Base-by-base conservation (phyloP, 805 yeast species). In the Kuraishia molischiana region DNA sequence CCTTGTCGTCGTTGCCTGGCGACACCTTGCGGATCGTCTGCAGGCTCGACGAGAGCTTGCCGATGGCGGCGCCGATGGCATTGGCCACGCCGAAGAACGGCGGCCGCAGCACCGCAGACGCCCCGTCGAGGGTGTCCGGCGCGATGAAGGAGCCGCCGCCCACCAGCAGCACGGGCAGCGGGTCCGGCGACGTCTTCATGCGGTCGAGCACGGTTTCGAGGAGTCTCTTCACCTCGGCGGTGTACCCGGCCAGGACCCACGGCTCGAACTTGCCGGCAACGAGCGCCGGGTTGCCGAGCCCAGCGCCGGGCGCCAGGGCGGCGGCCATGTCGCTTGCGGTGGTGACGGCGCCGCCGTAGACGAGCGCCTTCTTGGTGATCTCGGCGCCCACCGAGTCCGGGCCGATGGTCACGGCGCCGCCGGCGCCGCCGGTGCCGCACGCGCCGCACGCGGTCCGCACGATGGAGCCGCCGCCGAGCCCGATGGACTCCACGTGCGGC, bases 101-200 rank as follows among this genome's bases (percentile, higher is more conserved):
- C 2, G 72, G 72, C 36, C 62, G 51, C 34, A 66, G 48, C 4
- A 69, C 66, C 30, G 54, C 51, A 1, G 68, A 60, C 4, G 69
- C 67, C 18, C 74, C 73, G 10, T 57, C 54, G 13, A 66, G 38
- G 13, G 15, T 6, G 9, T 50, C 48, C 3, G 69, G 66, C 13
- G 60, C 61, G 37, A 69, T 64, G 39, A 69, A 59, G 2, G 74
- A 67, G 9, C 74, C 74, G 29, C 75, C 74, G 29, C 74, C 74
- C 29, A 69, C 74, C 6, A 66, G 50, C 6, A 69, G 37, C 1
- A 68, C 68, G 1, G 69, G 64, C 13, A 67, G 45, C 3, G 63
- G 65, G 3, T 62, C 70, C 2, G 70, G 64, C 20, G 55, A 55
- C 5, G 72, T 67, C 46, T 64, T 66, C 64, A 69, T 65, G 32